Conservation (phyloP, 1,284 basidiomycete genomes). For the Moesziomyces sp. region DNA sequence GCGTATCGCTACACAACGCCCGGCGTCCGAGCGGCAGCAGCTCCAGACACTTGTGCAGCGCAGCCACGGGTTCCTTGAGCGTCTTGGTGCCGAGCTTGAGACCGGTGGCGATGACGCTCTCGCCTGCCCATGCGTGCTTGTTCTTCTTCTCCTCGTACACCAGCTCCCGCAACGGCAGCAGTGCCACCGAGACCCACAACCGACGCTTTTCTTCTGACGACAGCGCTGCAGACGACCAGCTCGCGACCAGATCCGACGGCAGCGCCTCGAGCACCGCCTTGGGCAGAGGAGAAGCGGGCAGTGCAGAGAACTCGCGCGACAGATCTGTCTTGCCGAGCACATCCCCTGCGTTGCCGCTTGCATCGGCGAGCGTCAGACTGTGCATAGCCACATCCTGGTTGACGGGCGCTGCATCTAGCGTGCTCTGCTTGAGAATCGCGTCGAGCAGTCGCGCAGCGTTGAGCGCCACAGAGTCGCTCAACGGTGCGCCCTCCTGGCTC, state of each 20-base stretch:
- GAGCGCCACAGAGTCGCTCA: conserved; percentile 25
- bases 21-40: conserved; percentile 24
- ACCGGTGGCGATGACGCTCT: conserved; percentile 50
- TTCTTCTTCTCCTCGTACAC: conserved; percentile 56
- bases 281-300: conserved; percentile 21
- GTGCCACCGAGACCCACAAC: conserved; percentile 49
- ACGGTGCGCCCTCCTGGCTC: conserved; percentile 4
- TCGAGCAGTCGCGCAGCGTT: conserved; percentile 47
- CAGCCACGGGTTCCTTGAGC: conserved; percentile 55
- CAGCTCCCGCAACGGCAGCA: conserved; percentile 47
- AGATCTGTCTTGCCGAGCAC: conserved; percentile 13
- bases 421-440: conserved; percentile 21
- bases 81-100: conserved; percentile 61
- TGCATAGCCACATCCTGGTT: conserved; percentile 32
- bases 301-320: conserved; percentile 26
- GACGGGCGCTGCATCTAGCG: conserved; percentile 10
- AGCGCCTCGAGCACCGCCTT: conserved; percentile 31
- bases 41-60: conserved; percentile 35
- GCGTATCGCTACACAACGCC: conserved; percentile 19
- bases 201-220: conserved; percentile 35
- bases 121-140: conserved; percentile 57
- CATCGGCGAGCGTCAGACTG: conserved; percentile 26
- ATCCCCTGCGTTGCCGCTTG: background rate
- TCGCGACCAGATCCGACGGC: conserved; percentile 16
- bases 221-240: conserved; percentile 33